Conservation (phyloP, 805 yeast species). For the Ogataea allantospora region DNA sequence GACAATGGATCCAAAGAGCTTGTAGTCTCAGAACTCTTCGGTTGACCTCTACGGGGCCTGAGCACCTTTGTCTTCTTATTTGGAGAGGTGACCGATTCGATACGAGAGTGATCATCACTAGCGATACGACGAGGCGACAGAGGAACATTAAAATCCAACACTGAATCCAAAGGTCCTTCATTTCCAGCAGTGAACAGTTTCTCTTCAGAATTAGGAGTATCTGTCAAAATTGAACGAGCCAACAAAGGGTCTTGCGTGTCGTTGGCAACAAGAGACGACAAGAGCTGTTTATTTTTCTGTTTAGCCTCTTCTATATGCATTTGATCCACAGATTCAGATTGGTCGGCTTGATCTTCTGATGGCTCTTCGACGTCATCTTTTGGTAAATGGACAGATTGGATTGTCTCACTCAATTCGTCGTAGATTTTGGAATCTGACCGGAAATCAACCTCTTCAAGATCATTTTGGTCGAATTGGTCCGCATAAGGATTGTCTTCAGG, state of each 20-base stretch:
- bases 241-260: slow-evolving; percentile 24
- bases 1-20: slow-evolving; percentile 19
- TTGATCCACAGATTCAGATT: slow-evolving; percentile 15
- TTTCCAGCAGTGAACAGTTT: slow-evolving; percentile 17
- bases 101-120: slow-evolving; percentile 2
- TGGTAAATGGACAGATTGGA: slow-evolving; percentile 24
- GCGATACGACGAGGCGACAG: slow-evolving; percentile 7
- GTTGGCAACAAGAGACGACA: slow-evolving; percentile 44
- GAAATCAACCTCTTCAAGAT: slow-evolving; percentile 24
- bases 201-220: slow-evolving; percentile 21
- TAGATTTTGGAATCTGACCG: slow-evolving; percentile 17
- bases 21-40: background rate
- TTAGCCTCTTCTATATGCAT: slow-evolving; percentile 22
- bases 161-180: slow-evolving; percentile 24
- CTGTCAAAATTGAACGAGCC: slow-evolving; percentile 13
- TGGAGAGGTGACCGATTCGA: slow-evolving; percentile 33
- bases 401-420: slow-evolving; percentile 19
- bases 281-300: slow-evolving; percentile 35
- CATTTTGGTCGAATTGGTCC: slow-evolving; percentile 15
- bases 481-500: slow-evolving; percentile 26
- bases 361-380: slow-evolving; percentile 8
- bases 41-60: slow-evolving; percentile 42
- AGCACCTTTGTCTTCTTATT: slow-evolving; percentile 41
- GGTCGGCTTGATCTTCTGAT: slow-evolving; percentile 12
- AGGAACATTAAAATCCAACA: slow-evolving; percentile 16